These are phyloP conservation scores for Fusarium piperis DNA, from an alignment of 2,329 filamentous ascomycete species.

Conservation along the genomic window DNA sequence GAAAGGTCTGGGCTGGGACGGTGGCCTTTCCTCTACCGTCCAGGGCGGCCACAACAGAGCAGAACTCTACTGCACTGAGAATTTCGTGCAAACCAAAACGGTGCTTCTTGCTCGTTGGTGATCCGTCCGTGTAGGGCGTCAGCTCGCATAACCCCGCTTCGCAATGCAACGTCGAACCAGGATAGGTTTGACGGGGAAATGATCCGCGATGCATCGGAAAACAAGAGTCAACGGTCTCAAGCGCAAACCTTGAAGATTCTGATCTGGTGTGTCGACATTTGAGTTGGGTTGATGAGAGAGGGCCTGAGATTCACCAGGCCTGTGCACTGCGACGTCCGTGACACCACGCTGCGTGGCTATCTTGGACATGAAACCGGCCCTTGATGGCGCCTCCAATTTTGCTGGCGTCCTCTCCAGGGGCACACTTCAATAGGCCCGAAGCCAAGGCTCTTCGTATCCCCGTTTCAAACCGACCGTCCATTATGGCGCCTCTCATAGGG, in stretches of 20 bases:
- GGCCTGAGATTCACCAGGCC: background rate
- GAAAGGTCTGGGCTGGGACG: constrained; percentile 10
- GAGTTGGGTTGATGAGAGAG: background rate
- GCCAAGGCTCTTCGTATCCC: constrained; percentile 7
- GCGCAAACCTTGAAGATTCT: constrained; percentile 3
- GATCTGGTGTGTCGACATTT: background rate
- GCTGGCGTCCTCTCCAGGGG: background rate
- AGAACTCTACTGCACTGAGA: background rate
- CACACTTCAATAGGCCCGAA: constrained; percentile 1
- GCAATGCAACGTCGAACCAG: constrained; percentile 28
- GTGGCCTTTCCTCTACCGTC: background rate
- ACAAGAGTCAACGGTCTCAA: constrained; percentile 11
- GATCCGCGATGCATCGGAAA: constrained; percentile 33
- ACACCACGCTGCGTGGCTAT: constrained; percentile 22
- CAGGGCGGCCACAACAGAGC: background rate
- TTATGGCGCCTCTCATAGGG: constrained; percentile 6
- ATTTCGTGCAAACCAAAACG: constrained; percentile 3
- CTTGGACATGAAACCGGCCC: constrained; percentile 14
- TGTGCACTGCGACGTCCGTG: constrained; percentile 10
- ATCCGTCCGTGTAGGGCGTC: constrained; percentile 15
- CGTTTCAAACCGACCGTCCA: constrained; percentile 2
- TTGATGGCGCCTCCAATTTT: constrained; percentile 4
- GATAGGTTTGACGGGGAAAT: constrained; percentile 24
- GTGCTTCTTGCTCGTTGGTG: constrained; percentile 8
- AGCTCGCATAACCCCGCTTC: constrained; percentile 30